Percentiles rank a stretch among this genome's conserved stretches.
phyloP scores from a whole-genome alignment of 257 asterid species.

The Verbena officinalis region DNA sequence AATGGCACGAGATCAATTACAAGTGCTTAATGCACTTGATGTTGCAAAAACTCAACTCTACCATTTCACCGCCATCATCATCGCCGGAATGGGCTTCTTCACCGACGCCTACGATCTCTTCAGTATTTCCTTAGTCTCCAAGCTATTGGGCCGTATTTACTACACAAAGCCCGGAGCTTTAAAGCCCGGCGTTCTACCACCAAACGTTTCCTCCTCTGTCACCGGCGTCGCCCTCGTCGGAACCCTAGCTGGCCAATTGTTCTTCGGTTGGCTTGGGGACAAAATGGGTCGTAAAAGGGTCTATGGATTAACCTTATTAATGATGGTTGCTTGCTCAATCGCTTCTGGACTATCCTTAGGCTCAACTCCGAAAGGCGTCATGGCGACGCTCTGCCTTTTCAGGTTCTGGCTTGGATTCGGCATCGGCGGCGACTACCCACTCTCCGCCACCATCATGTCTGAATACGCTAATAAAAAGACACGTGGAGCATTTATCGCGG shows the following conservation, averaged over 20 bases:
- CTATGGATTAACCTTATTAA: slow-evolving; percentile 59
- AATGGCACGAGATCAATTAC: slow-evolving; percentile 45
- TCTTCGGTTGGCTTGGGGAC: slow-evolving; percentile 83
- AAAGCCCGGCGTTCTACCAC: slow-evolving; percentile 58
- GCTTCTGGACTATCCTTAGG: slow-evolving; percentile 70
- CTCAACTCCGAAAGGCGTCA: slow-evolving; percentile 41
- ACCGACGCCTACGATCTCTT: slow-evolving; percentile 72
- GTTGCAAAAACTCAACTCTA: slow-evolving; percentile 63
- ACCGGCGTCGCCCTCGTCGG: slow-evolving; percentile 72
- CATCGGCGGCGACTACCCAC: slow-evolving; percentile 78
- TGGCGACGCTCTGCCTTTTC: slow-evolving; percentile 71
- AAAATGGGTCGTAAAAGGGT: slow-evolving; percentile 70
- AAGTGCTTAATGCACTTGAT: slow-evolving; percentile 68
- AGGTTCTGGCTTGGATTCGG: slow-evolving; percentile 78
- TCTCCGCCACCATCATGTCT: slow-evolving; percentile 76
- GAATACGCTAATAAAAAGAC: no score
- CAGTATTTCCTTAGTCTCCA: slow-evolving; percentile 48
- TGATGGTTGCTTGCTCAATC: slow-evolving; percentile 58
- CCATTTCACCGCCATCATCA: slow-evolving; percentile 63
- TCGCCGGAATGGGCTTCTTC: slow-evolving; percentile 77
- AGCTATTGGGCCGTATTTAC: slow-evolving; percentile 57
- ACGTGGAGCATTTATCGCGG: slow-evolving; percentile 70
- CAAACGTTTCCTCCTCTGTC: slow-evolving; percentile 46
- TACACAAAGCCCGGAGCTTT: slow-evolving; percentile 33
- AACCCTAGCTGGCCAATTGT: slow-evolving; percentile 61